phyloP scores from a whole-genome alignment of 495 filamentous ascomycete species.

The Acidiella bohemica region DNA sequence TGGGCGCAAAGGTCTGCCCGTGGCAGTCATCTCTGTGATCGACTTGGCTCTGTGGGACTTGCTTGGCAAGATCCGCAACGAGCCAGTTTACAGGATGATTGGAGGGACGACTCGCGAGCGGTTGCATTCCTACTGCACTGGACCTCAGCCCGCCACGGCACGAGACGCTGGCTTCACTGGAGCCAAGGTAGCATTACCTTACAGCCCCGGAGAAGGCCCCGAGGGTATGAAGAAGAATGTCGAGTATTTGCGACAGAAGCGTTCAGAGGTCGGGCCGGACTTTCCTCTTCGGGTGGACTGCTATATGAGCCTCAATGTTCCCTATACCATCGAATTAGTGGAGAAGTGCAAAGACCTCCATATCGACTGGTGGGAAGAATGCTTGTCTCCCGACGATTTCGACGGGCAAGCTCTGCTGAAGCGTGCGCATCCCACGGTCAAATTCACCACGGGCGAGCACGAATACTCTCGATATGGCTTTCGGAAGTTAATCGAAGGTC shows the following conservation, averaged over 20 bases:
- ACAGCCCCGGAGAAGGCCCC: constrained; percentile 72
- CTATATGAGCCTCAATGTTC: constrained; percentile 88
- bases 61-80: constrained; percentile 72
- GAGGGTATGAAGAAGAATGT: constrained; percentile 75
- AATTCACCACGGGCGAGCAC: constrained; percentile 91
- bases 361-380: constrained; percentile 97
- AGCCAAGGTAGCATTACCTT: constrained; percentile 76
- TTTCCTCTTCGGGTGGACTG: constrained; percentile 91
- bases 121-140: constrained; percentile 87
- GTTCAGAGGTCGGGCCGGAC: constrained; percentile 71
- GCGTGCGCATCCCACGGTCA: constrained; percentile 73
- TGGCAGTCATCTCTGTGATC: constrained; percentile 85
- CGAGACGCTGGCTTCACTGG: constrained; percentile 77
- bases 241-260: constrained; percentile 71
- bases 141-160: constrained; percentile 64
- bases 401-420: constrained; percentile 82
- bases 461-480: constrained; percentile 88
- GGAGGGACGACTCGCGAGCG: constrained; percentile 69
- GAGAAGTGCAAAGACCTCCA: constrained; percentile 66
- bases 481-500: constrained; percentile 82
- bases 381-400: constrained; percentile 74
- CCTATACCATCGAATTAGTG: constrained; percentile 81
- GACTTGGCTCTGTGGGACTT: constrained; percentile 88
- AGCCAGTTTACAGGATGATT: constrained; percentile 90
- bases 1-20: constrained; percentile 76